These are phyloP conservation scores for Pythium volutum DNA, from an alignment of 352 stramenopile genomes.

Conservation along the genomic window DNA sequence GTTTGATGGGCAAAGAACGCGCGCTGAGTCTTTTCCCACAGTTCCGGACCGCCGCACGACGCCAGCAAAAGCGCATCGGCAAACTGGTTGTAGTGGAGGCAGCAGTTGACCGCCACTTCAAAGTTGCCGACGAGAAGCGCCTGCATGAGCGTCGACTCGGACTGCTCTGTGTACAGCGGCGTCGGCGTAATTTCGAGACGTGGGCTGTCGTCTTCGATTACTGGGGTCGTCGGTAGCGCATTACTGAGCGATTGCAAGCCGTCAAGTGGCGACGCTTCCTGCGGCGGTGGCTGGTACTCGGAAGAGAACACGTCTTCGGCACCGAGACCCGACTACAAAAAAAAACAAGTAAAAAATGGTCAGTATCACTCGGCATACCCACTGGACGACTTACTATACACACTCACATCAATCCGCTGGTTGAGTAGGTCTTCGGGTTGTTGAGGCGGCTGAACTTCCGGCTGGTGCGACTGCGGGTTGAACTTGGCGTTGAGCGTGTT, in stretches of 20 bases:
- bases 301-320: constrained; percentile 80
- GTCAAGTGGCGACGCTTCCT: constrained; percentile 13
- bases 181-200: constrained; percentile 58
- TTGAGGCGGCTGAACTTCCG: constrained; percentile 5
- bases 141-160: constrained; percentile 92
- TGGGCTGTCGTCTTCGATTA: constrained; percentile 69
- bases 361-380: not conserved
- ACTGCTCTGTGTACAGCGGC: constrained; percentile 86
- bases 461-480: constrained; percentile 41
- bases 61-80: constrained; percentile 95
- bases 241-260: constrained; percentile 40
- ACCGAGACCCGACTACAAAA: constrained; percentile 45
- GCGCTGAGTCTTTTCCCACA: constrained; percentile 95
- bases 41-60: constrained; percentile 90
- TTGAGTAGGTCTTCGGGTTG: constrained; percentile 39
- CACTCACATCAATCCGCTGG: constrained; percentile 73
- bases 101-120: constrained; percentile 96
- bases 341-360: no score
- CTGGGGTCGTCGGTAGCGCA: constrained; percentile 35
- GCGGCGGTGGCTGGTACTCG: constrained; percentile 36
- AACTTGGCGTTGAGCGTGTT: constrained; percentile 82
- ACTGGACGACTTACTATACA: not conserved
- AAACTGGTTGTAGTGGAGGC: constrained; percentile 94
- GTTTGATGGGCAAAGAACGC: constrained; percentile 92
- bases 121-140: constrained; percentile 98